These are phyloP conservation scores for Termitomyces titanicus DNA, from an alignment of 768 basidiomycete genomes.

Conservation along the genomic window DNA sequence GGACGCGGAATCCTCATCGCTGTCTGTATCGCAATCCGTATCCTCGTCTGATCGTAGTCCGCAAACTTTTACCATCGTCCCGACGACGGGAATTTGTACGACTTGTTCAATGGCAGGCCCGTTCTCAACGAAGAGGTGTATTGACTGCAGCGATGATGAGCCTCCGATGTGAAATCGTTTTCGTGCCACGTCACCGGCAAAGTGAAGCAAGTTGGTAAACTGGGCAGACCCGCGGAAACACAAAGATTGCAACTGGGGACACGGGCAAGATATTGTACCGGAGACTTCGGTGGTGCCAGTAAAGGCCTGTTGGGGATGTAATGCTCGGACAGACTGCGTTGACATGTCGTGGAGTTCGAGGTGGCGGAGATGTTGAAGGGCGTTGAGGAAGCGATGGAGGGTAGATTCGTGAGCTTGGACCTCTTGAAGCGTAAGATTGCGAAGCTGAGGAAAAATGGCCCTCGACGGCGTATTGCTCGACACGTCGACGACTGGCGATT, in stretches of 20 bases:
- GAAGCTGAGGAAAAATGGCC: slow-evolving; percentile 26
- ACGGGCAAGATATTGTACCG: slow-evolving; percentile 21
- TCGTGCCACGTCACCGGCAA: slow-evolving; percentile 21
- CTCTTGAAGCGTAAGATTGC: slow-evolving; percentile 29
- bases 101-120: slow-evolving; percentile 9
- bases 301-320: slow-evolving; percentile 21
- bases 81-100: slow-evolving; percentile 5
- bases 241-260: slow-evolving; percentile 29
- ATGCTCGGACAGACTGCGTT: slow-evolving; percentile 27
- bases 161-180: slow-evolving; percentile 23
- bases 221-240: slow-evolving; percentile 24
- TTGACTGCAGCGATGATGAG: slow-evolving; percentile 19
- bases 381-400: slow-evolving; percentile 28
- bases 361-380: slow-evolving; percentile 24
- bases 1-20: slow-evolving; percentile 14
- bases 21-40: slow-evolving; percentile 16
- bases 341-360: slow-evolving; percentile 34
- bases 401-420: slow-evolving; percentile 33
- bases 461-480: slow-evolving; percentile 2
- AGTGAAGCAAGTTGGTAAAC: slow-evolving; percentile 22
- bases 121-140: slow-evolving; percentile 31
- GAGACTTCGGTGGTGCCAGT: slow-evolving; percentile 5
- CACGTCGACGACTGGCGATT: neutral
- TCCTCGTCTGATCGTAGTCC: slow-evolving; percentile 10
- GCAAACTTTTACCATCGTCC: slow-evolving; percentile 19